phyloP scores from a whole-genome alignment of 768 basidiomycete species.

The Calocera viscosa region DNA sequence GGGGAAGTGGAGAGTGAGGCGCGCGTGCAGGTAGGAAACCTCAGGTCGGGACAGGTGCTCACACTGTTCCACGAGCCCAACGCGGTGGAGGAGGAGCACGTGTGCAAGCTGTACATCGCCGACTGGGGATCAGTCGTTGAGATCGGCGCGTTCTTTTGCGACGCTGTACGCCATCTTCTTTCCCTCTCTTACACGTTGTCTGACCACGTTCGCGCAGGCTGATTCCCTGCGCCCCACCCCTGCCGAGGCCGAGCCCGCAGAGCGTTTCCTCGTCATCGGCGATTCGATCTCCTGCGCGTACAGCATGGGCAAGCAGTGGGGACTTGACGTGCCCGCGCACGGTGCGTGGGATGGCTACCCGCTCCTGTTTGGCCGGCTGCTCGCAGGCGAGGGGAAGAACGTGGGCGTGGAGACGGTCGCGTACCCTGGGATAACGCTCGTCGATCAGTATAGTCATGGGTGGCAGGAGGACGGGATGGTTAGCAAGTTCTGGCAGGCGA shows the following conservation, averaged over 20 bases:
- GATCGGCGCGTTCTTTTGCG: neutral
- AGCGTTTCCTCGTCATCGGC: neutral
- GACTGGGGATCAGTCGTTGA: neutral
- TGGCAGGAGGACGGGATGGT: constrained; percentile 1
- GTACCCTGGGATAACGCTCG: neutral
- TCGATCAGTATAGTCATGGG: neutral
- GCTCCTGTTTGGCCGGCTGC: neutral
- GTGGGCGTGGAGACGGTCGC: neutral
- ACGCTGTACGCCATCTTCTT: neutral
- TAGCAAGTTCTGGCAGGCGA: neutral
- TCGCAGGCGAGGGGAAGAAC: neutral
- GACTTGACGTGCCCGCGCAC: neutral
- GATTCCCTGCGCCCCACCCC: neutral
- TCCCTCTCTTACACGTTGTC: neutral
- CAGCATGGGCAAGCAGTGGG: neutral
- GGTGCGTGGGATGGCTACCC: neutral
- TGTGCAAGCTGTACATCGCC: neutral
- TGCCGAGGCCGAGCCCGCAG: neutral
- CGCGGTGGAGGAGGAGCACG: neutral
- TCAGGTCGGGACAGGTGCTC: neutral
- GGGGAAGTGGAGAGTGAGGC: neutral
- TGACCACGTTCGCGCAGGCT: neutral
- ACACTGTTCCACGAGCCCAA: neutral
- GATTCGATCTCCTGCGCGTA: constrained; percentile 1
- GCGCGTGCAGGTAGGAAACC: neutral